Base-by-base conservation (phyloP, 371 early-diverging fungal genomes). In the Rhizopus stolonifer region DNA sequence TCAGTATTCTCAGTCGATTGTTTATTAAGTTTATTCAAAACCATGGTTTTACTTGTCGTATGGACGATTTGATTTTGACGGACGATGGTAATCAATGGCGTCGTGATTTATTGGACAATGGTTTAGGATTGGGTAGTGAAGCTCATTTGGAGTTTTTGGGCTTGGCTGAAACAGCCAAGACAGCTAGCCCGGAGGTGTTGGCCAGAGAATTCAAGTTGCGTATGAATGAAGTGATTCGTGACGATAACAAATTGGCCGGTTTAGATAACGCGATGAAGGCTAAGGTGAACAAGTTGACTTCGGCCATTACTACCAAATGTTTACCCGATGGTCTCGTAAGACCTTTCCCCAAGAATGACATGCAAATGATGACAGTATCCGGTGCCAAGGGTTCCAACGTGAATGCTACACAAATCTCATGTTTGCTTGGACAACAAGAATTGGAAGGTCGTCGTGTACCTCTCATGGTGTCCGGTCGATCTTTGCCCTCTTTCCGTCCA, bases 321-420 rank as follows among this genome's bases (percentile, higher is more conserved):
- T 77, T 98, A 45, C 97, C 97, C n/a, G 75, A 82, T 26, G 86
- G 89, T 43, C 77, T 97, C 49, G 79, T 87, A 36, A 84, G 88
- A 58, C 81, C 72, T 44, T 99, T 98, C 87, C 98, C 98, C 22
- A 68, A 83, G 49, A 99, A 99, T 71, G 92, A 94, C 81, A 99
- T 99, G 98, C 95, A 93, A 76, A 83, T 96, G 70, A 99, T 99
- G 96, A 96, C 99, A 2, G 88, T 91, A 18, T 94, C 97, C 34
- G 99, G 99, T 67, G 99, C 99, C 58, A 99, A 99, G 80, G 99
- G 99, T 48, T 91, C 91, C 17, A 87, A 89, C 54, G 98, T 99
- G 48, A 99, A 99, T 71, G 89, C 96, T 21, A 91, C 95, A 6
- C 99, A 99, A 74, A 99, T 99, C 66, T 93, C 98, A 3, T 95